These are phyloP conservation scores for Gypsophila paniculata DNA, from an alignment of 179 eudicot genomes.

Conservation along the genomic window DNA sequence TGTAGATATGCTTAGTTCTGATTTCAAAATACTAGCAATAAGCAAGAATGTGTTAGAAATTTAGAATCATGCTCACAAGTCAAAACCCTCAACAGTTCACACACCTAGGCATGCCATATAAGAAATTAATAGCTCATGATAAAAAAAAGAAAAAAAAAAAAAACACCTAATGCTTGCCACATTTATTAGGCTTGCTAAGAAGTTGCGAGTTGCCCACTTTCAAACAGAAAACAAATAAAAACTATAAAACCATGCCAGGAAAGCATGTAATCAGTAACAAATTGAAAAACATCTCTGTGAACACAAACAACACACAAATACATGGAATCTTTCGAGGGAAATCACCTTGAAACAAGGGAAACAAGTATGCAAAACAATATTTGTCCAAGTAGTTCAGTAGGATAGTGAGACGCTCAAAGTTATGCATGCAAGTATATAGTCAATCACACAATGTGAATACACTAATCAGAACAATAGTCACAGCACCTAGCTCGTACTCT, in stretches of 20 bases:
- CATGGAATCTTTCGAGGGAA: not conserved
- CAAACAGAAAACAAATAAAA: not conserved
- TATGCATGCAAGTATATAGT: not conserved
- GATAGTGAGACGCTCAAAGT: not conserved
- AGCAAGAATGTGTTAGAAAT: not conserved
- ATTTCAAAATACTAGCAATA: not conserved
- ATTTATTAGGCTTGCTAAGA: not conserved
- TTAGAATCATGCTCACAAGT: not conserved
- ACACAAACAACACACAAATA: not conserved
- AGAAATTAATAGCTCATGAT: not conserved
- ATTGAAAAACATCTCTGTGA: not conserved
- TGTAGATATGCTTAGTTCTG: not conserved
- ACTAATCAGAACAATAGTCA: slow-evolving; percentile 5
- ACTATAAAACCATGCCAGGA: not conserved
- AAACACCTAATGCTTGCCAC: not conserved
- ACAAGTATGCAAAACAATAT: slow-evolving; percentile 9
- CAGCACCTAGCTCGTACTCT: not conserved
- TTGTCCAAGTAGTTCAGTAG: not conserved
- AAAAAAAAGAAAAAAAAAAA: too few species aligned
- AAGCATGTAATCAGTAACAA: not conserved
- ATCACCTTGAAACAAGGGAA: not conserved
- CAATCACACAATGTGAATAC: not conserved
- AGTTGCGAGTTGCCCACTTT: not conserved
- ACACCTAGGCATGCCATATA: not conserved
- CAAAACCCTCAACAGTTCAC: not conserved